Base-by-base conservation (phyloP, 345 rosid genomes). In the Laguncularia racemosa region DNA sequence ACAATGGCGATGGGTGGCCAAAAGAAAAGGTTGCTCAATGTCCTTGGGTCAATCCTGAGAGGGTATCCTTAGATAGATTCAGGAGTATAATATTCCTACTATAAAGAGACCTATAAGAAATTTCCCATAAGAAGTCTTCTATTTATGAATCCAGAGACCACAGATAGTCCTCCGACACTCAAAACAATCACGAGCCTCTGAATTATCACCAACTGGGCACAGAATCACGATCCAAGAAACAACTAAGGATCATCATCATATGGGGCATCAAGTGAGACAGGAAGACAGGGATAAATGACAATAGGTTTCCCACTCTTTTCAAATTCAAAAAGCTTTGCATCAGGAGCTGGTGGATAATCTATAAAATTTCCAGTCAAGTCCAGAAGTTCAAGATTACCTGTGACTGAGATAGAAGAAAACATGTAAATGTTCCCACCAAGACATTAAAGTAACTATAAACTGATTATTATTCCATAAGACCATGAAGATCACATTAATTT, bases 241-340 rank as follows among this genome's bases (percentile, higher is more conserved):
- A 52, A 61, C 67, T 81, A 89, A 12, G 95, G 97, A 51, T 92
- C 97, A 59, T 84, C 93, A 48, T 92, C 98, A 51, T 92, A 83
- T 51, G 86, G 88, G 60, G 78, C 66, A 23, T 69, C 46, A 33
- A 4, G 40, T 13, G 61, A 51, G 62, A 62, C 50, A 44, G 13
- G 46, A 6, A 69, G 57, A 8, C 72, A 64, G 44, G 91, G 73
- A 65, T 88, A 77, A 63, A 80, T 66, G 51, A 92, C 63, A 56
- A 84, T 56, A 3, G 92, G 83, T 64, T 56, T 71, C 67, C 93
- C 97, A 13, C 73, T 75, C 63, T 62, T 74, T 51, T 80, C 81
- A 71, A 84, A 85, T 72, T 83, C 86, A 59, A 75, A 52, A 51
- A 78, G 73, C 59, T 78, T 51, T 44, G 83, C 64, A 58, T 60